These are phyloP conservation scores for Cutaneotrichosporon sp. DNA, from an alignment of 1,284 basidiomycete genomes.

Conservation along the genomic window DNA sequence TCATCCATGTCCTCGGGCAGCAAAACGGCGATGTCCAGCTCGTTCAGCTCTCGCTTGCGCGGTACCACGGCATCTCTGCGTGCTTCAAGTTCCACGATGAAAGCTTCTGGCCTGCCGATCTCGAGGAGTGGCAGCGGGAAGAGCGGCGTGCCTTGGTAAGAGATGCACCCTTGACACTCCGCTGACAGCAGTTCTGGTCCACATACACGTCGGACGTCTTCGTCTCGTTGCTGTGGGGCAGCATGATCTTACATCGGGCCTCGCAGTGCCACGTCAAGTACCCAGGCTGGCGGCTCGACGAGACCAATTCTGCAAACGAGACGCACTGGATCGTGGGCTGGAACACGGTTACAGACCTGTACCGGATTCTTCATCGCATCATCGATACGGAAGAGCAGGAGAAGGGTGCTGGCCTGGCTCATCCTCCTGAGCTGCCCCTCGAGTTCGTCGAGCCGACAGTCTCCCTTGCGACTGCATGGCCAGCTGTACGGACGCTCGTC, in stretches of 20 bases:
- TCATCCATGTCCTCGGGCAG: conserved; percentile 18
- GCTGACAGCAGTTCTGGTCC: conserved; percentile 24
- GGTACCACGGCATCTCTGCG: conserved; percentile 15
- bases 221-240: conserved; percentile 16
- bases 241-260: conserved; percentile 19
- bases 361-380: conserved; percentile 21
- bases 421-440: not conserved
- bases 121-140: conserved; percentile 16
- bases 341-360: conserved; percentile 25
- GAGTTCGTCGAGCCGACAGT: not conserved
- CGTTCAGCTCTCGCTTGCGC: conserved; percentile 17
- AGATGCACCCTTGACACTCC: not conserved
- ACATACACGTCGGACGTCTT: conserved; percentile 24
- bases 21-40: conserved; percentile 20
- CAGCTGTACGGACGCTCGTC: conserved; percentile 5
- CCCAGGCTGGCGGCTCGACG: conserved; percentile 17
- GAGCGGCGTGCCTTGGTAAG: conserved; percentile 23
- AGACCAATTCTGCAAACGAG: not conserved
- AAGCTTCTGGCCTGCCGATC: conserved; percentile 14
- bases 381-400: conserved; percentile 6
- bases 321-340: conserved; percentile 19
- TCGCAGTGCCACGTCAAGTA: conserved; percentile 19
- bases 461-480: conserved; percentile 7
- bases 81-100: conserved; percentile 20
- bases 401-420: not conserved